Evolutionary conservation across 2,329 filamentous ascomycete species (phyloP), one percentile per base, ranked within the genome.

Genomic region (Fusarium scirpi): DNA sequence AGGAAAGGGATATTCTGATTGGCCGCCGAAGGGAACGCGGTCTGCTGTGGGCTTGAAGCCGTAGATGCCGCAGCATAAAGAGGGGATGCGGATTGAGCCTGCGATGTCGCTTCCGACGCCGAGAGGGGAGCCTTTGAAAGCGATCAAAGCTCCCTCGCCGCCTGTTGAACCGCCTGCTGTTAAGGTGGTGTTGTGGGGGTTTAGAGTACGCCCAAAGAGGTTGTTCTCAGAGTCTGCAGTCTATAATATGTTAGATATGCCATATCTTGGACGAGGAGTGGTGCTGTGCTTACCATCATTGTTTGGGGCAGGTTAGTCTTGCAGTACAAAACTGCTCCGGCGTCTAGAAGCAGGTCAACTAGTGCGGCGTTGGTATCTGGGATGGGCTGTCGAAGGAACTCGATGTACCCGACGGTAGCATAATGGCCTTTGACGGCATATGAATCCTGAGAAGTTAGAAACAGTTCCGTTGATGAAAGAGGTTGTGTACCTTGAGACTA

Each of bases 271-370:
- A 15, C 0, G 3, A 9, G 2, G 3, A 2, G 5, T 10, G 22
- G 3, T 9, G 2, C 53, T 12, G 3, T 9, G 2, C 53, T 12
- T 41, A 88, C 85, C 63, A 90, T 89, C 88, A 91, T 89, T 77
- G 87, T 87, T 16, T 88, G 90, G 0, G 85, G 84, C 9, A 87
- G 78, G 64, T 84, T 86, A 7, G 86, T 87, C 77, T 87, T 78
- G 73, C 67, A 73, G 34, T 77, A 78, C 0, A 78, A n/a, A 13
- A 78, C 75, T 6, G 75, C 76, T 13, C 76, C 76, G 1, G 70
- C 69, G 6, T 74, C 71, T 2, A 76, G 53, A 1, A 78, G 55
- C 6, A 78, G 38, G 5, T 78, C 49, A 0, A 78, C 76, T 3
- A 78, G 51, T 0, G 76, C 63, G 8, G 76, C 70, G 29, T 72